A percentile compares a stretch with the other conserved stretches of the same genome.
phyloP scores from a whole-genome alignment of 1,284 basidiomycete species.

The Megacollybia platyphylla region DNA sequence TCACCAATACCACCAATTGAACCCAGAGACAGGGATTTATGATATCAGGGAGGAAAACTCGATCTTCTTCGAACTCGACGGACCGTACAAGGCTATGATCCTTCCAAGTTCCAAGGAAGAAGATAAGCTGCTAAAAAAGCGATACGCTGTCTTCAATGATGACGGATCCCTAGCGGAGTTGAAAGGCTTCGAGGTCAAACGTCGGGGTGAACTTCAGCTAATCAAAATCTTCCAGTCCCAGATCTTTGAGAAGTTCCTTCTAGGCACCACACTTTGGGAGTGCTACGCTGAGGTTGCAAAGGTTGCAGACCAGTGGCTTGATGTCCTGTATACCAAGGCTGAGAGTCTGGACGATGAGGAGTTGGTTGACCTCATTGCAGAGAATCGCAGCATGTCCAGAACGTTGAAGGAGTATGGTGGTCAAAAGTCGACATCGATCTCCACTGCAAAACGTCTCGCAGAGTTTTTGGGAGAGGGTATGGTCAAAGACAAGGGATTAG shows the following conservation, averaged over 20 bases:
- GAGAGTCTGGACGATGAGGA: slow-evolving; percentile 83
- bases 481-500: slow-evolving; percentile 98
- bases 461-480: slow-evolving; percentile 98
- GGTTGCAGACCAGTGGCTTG: slow-evolving; percentile 95
- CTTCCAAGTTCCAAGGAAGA: slow-evolving; percentile 98
- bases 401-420: slow-evolving; percentile 92
- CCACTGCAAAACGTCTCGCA: slow-evolving; percentile 87
- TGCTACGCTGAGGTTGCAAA: slow-evolving; percentile 93
- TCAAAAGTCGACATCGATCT: slow-evolving; percentile 98
- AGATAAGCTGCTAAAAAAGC: slow-evolving; percentile 97
- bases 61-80: slow-evolving; percentile 99
- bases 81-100: slow-evolving; percentile 99
- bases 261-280: slow-evolving; percentile 87
- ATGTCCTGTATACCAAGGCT: slow-evolving; percentile 85
- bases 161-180: slow-evolving; percentile 95
- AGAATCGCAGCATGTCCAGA: slow-evolving; percentile 97
- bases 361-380: slow-evolving; percentile 94
- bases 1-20: slow-evolving; percentile 93
- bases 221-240: slow-evolving; percentile 99
- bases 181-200: slow-evolving; percentile 99
- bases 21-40: slow-evolving; percentile 78
- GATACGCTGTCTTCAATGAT: slow-evolving; percentile 99
- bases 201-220: slow-evolving; percentile 93
- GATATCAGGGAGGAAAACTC: slow-evolving; percentile 91
- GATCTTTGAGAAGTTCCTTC: slow-evolving; percentile 95